Conservation (phyloP, 306 rosid species). For the Mimosa bimucronata region DNA sequence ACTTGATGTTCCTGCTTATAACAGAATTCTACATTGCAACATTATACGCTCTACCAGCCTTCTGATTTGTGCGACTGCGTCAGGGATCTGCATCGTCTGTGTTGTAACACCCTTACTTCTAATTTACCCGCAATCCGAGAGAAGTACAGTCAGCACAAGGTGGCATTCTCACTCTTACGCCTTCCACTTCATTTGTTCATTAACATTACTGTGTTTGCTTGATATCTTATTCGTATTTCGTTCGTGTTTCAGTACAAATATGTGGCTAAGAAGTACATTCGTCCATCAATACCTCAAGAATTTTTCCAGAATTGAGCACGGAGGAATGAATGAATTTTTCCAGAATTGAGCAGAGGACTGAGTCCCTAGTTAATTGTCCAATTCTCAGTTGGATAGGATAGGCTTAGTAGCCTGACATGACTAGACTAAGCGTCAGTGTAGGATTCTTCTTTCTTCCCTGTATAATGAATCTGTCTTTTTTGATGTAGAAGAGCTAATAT, state of each 20-base stretch:
- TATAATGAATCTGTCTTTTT: slow-evolving; percentile 1
- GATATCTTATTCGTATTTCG: not conserved
- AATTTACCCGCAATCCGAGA: slow-evolving; percentile 68
- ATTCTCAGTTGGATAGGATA: slow-evolving; percentile 60
- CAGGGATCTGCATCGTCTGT: slow-evolving; percentile 66
- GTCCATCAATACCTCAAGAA: slow-evolving; percentile 70
- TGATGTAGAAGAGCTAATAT: slow-evolving; percentile 29
- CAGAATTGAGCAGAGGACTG: slow-evolving; percentile 41
- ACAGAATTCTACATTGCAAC: slow-evolving; percentile 71
- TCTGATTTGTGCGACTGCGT: slow-evolving; percentile 74
- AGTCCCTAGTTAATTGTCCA: slow-evolving; percentile 32
- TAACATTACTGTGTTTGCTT: not conserved
- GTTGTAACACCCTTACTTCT: slow-evolving; percentile 45
- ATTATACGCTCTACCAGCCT: slow-evolving; percentile 66
- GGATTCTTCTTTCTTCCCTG: slow-evolving; percentile 21
- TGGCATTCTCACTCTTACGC: slow-evolving; percentile 4
- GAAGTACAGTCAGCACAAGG: slow-evolving; percentile 85
- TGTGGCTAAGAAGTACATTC: slow-evolving; percentile 79
- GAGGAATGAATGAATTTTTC: slow-evolving; percentile 55
- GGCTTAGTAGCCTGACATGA: slow-evolving; percentile 21
- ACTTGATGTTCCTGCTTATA: slow-evolving; percentile 15
- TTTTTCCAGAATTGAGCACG: slow-evolving; percentile 52
- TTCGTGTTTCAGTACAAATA: slow-evolving; percentile 76
- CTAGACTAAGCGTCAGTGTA: slow-evolving; percentile 11
- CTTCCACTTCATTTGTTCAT: not conserved